These are phyloP conservation scores for Oryza brachyantha DNA, from an alignment of 176 grass and related monocot species.

Conservation along the genomic window DNA sequence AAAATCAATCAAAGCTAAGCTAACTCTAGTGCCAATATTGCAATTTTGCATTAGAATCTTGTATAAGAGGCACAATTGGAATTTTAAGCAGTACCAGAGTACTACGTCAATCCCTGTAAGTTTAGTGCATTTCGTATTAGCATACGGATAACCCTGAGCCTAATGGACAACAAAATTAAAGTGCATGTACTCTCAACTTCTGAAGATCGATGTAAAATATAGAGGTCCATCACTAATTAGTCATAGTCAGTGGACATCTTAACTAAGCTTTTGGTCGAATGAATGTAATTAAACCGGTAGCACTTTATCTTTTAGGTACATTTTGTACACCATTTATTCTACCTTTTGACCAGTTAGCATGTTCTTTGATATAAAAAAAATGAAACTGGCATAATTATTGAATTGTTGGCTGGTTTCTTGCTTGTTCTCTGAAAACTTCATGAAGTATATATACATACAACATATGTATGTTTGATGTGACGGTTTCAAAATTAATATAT, in stretches of 20 bases:
- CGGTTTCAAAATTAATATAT: neutral
- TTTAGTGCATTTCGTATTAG: neutral
- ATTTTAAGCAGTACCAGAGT: neutral
- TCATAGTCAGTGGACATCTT: neutral
- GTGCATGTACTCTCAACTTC: neutral
- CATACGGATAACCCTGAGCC: neutral
- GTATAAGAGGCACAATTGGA: neutral
- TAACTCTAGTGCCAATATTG: neutral
- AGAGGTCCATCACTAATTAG: neutral
- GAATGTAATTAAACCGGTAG: neutral
- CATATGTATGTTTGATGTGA: neutral
- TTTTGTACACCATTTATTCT: slow-evolving; percentile 30
- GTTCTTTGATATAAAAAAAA: neutral
- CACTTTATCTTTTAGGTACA: slow-evolving; percentile 52
- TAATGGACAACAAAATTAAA: neutral
- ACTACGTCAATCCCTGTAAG: neutral
- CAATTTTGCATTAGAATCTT: neutral
- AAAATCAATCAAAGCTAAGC: too few species aligned
- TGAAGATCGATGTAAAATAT: neutral
- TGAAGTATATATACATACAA: neutral
- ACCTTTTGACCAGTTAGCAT: slow-evolving; percentile 2
- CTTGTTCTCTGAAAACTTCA: neutral
- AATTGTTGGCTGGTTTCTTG: neutral
- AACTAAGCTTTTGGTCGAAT: slow-evolving; percentile 24
- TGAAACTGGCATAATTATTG: neutral